phyloP scores from a whole-genome alignment of 768 basidiomycete species.

The Russula brevipes region DNA sequence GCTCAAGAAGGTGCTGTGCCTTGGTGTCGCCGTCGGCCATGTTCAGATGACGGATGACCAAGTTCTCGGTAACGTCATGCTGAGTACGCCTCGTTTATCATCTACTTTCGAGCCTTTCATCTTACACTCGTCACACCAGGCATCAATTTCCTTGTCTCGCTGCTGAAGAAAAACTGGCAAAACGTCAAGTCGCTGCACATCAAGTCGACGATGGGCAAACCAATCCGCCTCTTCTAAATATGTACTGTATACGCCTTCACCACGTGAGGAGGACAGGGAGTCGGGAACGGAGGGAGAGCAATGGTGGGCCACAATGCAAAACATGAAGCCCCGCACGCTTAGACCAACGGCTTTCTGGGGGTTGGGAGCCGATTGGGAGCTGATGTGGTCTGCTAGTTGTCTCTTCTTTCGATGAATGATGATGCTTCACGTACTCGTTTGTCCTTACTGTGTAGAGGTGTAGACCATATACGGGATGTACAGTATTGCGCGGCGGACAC shows the following conservation, averaged over 20 bases:
- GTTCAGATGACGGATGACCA: conserved; percentile 97
- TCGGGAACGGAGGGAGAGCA: conserved; percentile 27
- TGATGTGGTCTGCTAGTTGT: conserved; percentile 46
- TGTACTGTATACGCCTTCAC: background rate
- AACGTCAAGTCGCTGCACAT: conserved; percentile 98
- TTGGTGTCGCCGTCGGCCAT: conserved; percentile 98
- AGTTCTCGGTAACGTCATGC: conserved; percentile 95
- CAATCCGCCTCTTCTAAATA: conserved; percentile 83
- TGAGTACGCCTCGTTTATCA: conserved; percentile 51
- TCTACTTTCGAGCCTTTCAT: background rate
- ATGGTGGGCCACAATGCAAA: conserved; percentile 61
- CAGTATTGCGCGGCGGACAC: too few relatives aligned
- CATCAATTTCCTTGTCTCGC: conserved; percentile 99
- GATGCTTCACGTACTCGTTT: background rate
- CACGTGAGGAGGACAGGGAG: conserved; percentile 22
- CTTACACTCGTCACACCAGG: conserved; percentile 39
- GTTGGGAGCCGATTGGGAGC: conserved; percentile 86
- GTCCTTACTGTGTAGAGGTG: background rate
- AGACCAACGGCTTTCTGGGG: conserved; percentile 33
- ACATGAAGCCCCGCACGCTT: conserved; percentile 39
- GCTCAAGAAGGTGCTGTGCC: conserved; percentile 97
- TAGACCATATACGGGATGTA: too few relatives aligned
- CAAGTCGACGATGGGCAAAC: conserved; percentile 99
- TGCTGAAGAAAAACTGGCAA: conserved; percentile 99
- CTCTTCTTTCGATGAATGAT: background rate